Conservation (phyloP, 2,329 filamentous ascomycete species). For the Zymoseptoria ardabiliae region DNA sequence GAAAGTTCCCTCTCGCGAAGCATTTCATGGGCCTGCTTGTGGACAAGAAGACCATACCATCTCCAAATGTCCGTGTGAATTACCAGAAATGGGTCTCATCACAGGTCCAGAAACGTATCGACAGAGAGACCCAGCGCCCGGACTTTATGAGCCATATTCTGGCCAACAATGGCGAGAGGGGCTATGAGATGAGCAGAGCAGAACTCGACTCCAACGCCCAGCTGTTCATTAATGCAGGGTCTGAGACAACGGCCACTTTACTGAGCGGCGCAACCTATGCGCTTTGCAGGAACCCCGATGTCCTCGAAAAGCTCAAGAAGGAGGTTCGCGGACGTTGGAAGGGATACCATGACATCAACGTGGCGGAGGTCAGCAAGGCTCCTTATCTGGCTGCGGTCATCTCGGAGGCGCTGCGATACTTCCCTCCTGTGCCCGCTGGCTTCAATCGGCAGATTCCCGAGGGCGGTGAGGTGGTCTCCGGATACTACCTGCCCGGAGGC, state of each 20-base stretch:
- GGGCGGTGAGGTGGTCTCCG: constrained; percentile 24
- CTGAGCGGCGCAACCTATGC: constrained; percentile 36
- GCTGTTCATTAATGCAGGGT: constrained; percentile 44
- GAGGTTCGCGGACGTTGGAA: constrained; percentile 38
- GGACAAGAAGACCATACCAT: constrained; percentile 12
- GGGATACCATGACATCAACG: constrained; percentile 22
- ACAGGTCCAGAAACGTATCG: constrained; percentile 23
- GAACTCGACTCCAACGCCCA: constrained; percentile 37
- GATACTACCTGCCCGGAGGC: constrained; percentile 23
- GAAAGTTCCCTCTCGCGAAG: constrained; percentile 22
- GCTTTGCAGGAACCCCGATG: constrained; percentile 34
- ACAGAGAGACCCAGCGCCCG: constrained; percentile 23
- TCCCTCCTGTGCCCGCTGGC: constrained; percentile 39
- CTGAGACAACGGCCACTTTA: constrained; percentile 46
- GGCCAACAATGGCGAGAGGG: constrained; percentile 33
- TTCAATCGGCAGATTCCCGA: constrained; percentile 21
- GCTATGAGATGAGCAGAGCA: constrained; percentile 14
- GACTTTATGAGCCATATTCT: constrained; percentile 46
- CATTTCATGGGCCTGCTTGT: constrained; percentile 16
- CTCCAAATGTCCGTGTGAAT: constrained; percentile 12
- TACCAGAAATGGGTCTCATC: constrained; percentile 19
- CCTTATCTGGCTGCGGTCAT: constrained; percentile 39
- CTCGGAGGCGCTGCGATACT: constrained; percentile 39
- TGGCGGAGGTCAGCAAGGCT: constrained; percentile 14
- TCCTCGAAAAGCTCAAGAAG: constrained; percentile 32